A percentile compares a stretch with the other conserved stretches of the same genome.
Conservation (phyloP, 768 basidiomycete species). For the Russula olivacea region DNA sequence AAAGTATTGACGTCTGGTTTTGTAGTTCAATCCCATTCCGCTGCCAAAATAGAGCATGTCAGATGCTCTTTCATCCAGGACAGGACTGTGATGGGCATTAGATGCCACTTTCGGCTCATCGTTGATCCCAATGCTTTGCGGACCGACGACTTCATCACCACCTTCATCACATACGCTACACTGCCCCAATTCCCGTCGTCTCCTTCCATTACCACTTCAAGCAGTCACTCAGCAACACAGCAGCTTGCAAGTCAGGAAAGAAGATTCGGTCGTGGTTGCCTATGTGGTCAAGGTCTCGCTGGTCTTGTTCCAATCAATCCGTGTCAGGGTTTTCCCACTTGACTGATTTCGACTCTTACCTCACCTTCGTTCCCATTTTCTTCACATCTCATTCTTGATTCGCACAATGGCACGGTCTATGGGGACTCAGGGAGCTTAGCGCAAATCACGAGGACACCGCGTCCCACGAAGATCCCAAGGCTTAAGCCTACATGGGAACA, state of each 20-base stretch:
- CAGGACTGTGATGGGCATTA: conserved; percentile 5
- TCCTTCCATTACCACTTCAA: conserved; percentile 17
- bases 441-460: background rate
- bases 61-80: conserved; percentile 9
- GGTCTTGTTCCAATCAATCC: too few species aligned
- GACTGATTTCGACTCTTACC: too few species aligned
- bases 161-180: conserved; percentile 3
- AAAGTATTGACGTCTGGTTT: too few species aligned
- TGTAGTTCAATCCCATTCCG: conserved; percentile 16
- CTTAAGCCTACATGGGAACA: background rate
- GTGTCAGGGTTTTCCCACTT: too few species aligned
- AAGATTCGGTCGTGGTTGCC: background rate
- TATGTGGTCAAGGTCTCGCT: background rate
- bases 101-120: conserved; percentile 15
- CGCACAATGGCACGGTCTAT: conserved; percentile 11
- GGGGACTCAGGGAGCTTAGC: conserved; percentile 12
- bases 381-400: conserved; percentile 1
- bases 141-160: background rate
- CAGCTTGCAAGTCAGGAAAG: background rate
- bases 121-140: conserved; percentile 17
- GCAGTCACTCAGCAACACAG: background rate
- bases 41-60: conserved; percentile 14
- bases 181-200: conserved; percentile 9
- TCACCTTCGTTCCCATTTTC: too few species aligned
- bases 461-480: too few species aligned